Evolutionary conservation across 345 rosid species (phyloP).

Genomic region (Euphorbia lathyris): DNA sequence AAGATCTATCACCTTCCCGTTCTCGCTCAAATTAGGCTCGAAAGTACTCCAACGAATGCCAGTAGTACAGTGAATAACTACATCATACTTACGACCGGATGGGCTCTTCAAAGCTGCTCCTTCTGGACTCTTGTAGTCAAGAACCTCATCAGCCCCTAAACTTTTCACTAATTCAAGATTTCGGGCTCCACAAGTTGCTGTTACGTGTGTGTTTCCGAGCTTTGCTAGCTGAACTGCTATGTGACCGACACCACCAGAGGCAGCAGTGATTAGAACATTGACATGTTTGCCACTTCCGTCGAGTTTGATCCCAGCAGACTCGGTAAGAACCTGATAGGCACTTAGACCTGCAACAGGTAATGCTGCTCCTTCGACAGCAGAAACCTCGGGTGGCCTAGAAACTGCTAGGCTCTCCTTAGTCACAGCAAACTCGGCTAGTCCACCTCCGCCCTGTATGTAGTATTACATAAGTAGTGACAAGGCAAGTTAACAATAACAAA

Average conservation of each 20-base stretch:
- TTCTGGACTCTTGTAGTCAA: conserved; percentile 1
- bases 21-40: conserved; percentile 23
- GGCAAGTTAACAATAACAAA: background rate
- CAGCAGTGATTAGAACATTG: conserved; percentile 28
- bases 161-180: background rate
- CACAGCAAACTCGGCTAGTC: conserved; percentile 23
- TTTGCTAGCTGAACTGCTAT: conserved; percentile 29
- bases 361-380: conserved; percentile 24
- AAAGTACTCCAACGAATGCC: conserved; percentile 24
- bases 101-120: conserved; percentile 29
- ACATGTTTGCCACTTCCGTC: conserved; percentile 16
- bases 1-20: conserved; percentile 27
- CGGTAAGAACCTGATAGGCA: conserved; percentile 26
- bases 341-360: conserved; percentile 20
- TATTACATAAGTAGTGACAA: background rate
- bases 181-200: conserved; percentile 28
- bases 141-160: background rate
- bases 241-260: conserved; percentile 31
- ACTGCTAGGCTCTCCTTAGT: conserved; percentile 18
- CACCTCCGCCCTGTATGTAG: conserved; percentile 21
- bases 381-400: conserved; percentile 20
- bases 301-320: conserved; percentile 18
- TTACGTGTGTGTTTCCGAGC: conserved; percentile 25
- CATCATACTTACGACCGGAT: conserved; percentile 29
- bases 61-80: conserved; percentile 25